Conservation (phyloP, 495 filamentous ascomycete species). For the Tetracladium marchalianum region DNA sequence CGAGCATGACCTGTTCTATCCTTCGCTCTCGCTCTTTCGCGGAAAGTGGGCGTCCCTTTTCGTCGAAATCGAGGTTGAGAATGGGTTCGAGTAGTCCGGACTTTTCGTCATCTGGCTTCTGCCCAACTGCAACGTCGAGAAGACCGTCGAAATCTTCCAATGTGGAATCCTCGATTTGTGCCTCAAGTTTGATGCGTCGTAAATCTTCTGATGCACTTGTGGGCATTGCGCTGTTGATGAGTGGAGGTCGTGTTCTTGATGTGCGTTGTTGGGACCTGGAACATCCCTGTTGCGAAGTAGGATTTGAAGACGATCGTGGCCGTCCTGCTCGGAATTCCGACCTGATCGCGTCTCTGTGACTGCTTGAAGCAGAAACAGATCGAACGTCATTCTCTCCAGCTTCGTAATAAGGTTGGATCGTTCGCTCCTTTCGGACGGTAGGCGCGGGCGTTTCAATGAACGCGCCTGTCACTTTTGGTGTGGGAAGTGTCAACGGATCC, state of each 20-base stretch:
- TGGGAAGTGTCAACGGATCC: slow-evolving; percentile 38
- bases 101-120: slow-evolving; percentile 3
- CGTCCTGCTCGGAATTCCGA: too few species aligned
- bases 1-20: slow-evolving; percentile 35
- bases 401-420: slow-evolving; percentile 8
- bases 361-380: neutral
- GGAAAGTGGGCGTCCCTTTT: slow-evolving; percentile 23
- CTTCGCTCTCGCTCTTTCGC: slow-evolving; percentile 30
- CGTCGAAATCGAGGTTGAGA: slow-evolving; percentile 19
- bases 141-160: slow-evolving; percentile 26
- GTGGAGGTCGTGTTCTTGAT: neutral
- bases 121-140: slow-evolving; percentile 6
- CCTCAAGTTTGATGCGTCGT: slow-evolving; percentile 33
- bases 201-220: slow-evolving; percentile 40
- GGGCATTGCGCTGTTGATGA: slow-evolving; percentile 38
- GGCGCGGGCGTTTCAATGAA: slow-evolving; percentile 40
- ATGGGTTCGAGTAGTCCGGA: slow-evolving; percentile 5
- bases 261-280: neutral
- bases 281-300: neutral
- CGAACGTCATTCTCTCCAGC: neutral
- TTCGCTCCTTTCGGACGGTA: slow-evolving; percentile 8
- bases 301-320: too few species aligned
- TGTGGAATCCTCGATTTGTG: slow-evolving; percentile 43
- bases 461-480: slow-evolving; percentile 38
- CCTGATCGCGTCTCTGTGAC: neutral